A percentile compares a stretch with the other conserved stretches of the same genome.
These are phyloP conservation scores for Irpex rosettiformis DNA, from an alignment of 1,284 basidiomycete genomes.

Conservation along the genomic window DNA sequence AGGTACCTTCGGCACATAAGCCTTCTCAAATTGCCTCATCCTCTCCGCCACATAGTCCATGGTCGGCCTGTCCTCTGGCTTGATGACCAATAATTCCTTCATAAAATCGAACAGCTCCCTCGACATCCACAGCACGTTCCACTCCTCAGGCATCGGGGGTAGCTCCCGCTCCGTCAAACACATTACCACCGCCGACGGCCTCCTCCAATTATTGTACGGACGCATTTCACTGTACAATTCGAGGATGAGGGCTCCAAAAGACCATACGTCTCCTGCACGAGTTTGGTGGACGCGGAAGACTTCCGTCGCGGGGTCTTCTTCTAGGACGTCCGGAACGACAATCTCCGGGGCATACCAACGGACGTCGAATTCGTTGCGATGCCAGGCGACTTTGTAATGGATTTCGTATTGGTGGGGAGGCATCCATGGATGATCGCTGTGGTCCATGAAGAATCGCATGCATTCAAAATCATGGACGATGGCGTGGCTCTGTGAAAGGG, in stretches of 20 bases:
- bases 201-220: constrained; percentile 44
- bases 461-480: constrained; percentile 60
- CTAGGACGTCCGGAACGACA: too few relatives aligned
- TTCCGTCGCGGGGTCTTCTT: too few relatives aligned
- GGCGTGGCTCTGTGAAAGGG: constrained; percentile 41
- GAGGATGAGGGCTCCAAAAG: constrained; percentile 54
- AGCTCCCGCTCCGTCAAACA: constrained; percentile 22
- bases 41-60: constrained; percentile 2
- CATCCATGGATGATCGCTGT: neutral
- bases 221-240: constrained; percentile 47
- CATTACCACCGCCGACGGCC: constrained; percentile 39
- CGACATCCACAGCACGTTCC: constrained; percentile 31
- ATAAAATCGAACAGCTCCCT: constrained; percentile 26
- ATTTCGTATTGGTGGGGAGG: neutral
- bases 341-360: constrained; percentile 61
- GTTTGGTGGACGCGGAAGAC: too few relatives aligned
- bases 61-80: constrained; percentile 6
- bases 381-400: constrained; percentile 41
- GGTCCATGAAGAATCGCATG: constrained; percentile 53
- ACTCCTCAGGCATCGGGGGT: neutral
- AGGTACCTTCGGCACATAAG: neutral
- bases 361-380: constrained; percentile 40
- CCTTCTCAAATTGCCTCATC: constrained; percentile 2
- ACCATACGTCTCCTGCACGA: constrained; percentile 48
- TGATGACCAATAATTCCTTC: constrained; percentile 4